Evolutionary conservation across 495 filamentous ascomycete genomes (phyloP).

Genomic region (Lophium mytilinum): DNA sequence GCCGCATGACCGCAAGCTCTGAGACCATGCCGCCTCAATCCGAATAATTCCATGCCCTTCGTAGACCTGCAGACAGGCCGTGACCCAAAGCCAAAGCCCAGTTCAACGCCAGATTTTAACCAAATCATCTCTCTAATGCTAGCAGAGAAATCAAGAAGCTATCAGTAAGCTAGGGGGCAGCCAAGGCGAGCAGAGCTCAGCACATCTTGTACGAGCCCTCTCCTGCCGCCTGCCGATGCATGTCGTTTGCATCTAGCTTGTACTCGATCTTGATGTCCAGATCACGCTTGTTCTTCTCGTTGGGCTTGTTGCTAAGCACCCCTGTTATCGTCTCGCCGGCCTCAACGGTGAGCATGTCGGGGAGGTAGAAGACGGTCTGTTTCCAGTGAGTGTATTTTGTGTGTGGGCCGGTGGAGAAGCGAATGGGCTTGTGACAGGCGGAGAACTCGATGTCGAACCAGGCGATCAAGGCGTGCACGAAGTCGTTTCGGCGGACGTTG

Average conservation of each 20-base stretch:
- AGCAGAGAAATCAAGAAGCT: too few relatives aligned
- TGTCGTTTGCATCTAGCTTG: slow-evolving; percentile 65
- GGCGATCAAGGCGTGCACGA: slow-evolving; percentile 88
- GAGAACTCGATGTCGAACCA: slow-evolving; percentile 99
- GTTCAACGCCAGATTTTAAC: too few relatives aligned
- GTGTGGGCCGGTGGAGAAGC: slow-evolving; percentile 41
- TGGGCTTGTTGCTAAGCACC: slow-evolving; percentile 72
- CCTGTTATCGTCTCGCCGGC: slow-evolving; percentile 51
- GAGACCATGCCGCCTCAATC: too few relatives aligned
- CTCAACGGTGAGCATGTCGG: slow-evolving; percentile 37
- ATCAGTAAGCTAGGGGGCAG: too few relatives aligned
- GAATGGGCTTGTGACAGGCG: slow-evolving; percentile 59
- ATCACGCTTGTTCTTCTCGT: slow-evolving; percentile 87
- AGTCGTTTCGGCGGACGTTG: slow-evolving; percentile 68
- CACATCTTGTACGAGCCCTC: slow-evolving; percentile 85
- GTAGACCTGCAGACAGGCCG: too few relatives aligned
- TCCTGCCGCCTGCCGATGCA: slow-evolving; percentile 57
- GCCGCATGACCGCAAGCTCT: too few relatives aligned
- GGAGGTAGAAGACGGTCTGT: slow-evolving; percentile 42
- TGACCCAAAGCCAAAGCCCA: too few relatives aligned
- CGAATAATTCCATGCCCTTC: too few relatives aligned
- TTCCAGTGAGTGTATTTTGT: slow-evolving; percentile 46
- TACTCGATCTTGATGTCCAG: slow-evolving; percentile 87
- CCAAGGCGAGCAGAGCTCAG: too few relatives aligned
- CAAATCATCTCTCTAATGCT: too few relatives aligned